Evolutionary conservation across 2,329 filamentous ascomycete genomes (phyloP), one percentile per base, ranked within the genome.

Genomic region (Xylaria arbuscula): DNA sequence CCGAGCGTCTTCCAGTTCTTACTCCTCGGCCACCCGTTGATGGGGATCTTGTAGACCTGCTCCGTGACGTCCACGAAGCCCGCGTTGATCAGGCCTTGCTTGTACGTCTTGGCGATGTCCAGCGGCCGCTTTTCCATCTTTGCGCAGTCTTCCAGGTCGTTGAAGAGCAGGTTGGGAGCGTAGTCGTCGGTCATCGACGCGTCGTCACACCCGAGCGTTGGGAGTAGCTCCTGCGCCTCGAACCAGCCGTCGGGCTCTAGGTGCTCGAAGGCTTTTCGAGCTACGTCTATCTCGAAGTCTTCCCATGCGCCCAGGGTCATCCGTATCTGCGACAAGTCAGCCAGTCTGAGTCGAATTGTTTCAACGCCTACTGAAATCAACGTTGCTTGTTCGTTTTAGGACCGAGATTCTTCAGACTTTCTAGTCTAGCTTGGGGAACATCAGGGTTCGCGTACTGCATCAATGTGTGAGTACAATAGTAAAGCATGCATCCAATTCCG

Each of bases 11-110:
- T 84, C 58, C 83, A 77, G 22, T 74, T 72, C 48, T 79, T 78
- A 55, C 85, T 79, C 70, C 82, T 83, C 0, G 87, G 80, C 88
- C 87, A 66, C 13, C 64, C 64, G 32, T 62, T 66, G 53, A 89
- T 4, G 80, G 87, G 87, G 45, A 88, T 78, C 74, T 85, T 88
- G 76, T 85, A 62, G n/a, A 66, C 64, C 58, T 66, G 64, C 58
- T 89, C 82, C 36, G 83, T 81, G 13, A 89, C 81, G 62, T 89
- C 85, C 7, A 86, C 82, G 69, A 89, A 89, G 0, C 87, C 87
- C 1, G 82, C 85, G 32, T 84, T 81, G 54, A 81, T 74, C 70
- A 82, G 83, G 50, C 81, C 78, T 19, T 78, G 73, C 62, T 78
- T 80, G 10, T 83, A 75, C 32, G 73, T 72, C 3, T 75, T 73